Base-by-base conservation (phyloP, 2,329 filamentous ascomycete genomes). In the Fusarium fracticaudum region DNA sequence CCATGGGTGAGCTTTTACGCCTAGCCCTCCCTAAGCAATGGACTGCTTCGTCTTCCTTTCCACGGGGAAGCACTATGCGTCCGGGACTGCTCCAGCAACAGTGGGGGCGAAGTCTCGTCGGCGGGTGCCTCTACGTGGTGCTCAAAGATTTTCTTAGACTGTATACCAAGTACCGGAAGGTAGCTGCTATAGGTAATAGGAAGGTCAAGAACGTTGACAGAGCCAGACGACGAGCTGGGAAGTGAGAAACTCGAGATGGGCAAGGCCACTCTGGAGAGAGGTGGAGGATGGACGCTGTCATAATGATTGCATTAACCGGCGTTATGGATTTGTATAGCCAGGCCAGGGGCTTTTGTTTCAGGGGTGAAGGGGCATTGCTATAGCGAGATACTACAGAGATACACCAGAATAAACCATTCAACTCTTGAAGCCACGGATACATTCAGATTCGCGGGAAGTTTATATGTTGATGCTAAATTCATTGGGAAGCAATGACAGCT, bases 61-160 rank as follows among this genome's bases (percentile, higher is more conserved):
- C 72, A 7, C 66, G 74, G 15, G 75, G 73, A 6, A 53, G 69
- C 22, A 73, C 72, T 17, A 70, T 85, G 41, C 85, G 88, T 7
- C 89, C 89, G 0, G 92, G 93, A 0, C 85, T 98, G 33, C 82
- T 99, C 38, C 93, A 96, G 79, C 90, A 93, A 76, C 91, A 92
- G 67, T 98, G 96, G 94, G 96, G 95, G 2, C 88, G 96, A 64
- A 98, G 94, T 78, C 86, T 99, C 6, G 88, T 96, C 3, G 96
- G 96, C 3, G 96, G 96, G 0, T 96, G 94, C 80, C 84, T 97
- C 26, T 98, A 96, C 78, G 91, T 98, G 22, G 91, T 98, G 15
- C 82, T 98, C 60, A 96, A 96, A 81, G 91, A 93, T 76, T 86
- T 85, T 6, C 83, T 92, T 58, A 84, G 85, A 65, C 81, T 93